Evolutionary conservation across 192 early-diverging fungal genomes (phyloP), one percentile per base, ranked within the genome.

Genomic region (Coemansia sp.): DNA sequence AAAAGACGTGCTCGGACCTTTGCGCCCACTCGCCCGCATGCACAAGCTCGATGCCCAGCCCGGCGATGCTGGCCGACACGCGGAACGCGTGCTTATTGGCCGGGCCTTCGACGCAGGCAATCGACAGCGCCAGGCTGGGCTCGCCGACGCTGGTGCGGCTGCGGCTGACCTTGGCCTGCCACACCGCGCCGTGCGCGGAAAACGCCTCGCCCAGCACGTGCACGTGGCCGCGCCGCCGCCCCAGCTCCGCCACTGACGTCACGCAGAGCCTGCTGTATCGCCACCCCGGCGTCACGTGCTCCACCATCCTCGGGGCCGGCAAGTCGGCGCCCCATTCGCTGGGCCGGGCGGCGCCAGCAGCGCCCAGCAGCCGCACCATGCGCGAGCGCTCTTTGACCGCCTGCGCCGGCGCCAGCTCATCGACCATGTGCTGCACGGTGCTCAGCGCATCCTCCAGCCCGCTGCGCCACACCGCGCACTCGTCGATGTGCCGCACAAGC

Each of bases 181-280:
- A 84, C 32, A 76, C 67, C 0, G 62, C 61, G 61, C 82, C 82
- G 31, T 76, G 74, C 0, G 71, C 77, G 0, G 76, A 19, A 11
- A 78, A 64, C 27, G 59, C 34, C 14, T 68, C 68, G 45, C 77
- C 64, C 0, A 31, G n/a, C n/a, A 78, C 73, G 27, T 74, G 75
- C 46, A 84, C 73, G 37, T 84, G 81, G 0, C 81, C 81, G 55
- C 76, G 72, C 44, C 64, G 66, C 31, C 81, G 62, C 11, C 81
- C 81, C 4, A 84, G 69, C 25, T 84, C 81, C 10, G 50, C 23
- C 1, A 76, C 73, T 5, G 25, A 21, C 4, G 73, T 64, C 51
- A 84, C 70, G 17, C 39, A 10, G 0, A 84, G 55, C 42, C 29
- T 15, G 27, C 66, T 41, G 27, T 23, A 46, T 9, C 34, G 58